Conservation (phyloP, 2,329 filamentous ascomycete species). For the Didymella exigua region DNA sequence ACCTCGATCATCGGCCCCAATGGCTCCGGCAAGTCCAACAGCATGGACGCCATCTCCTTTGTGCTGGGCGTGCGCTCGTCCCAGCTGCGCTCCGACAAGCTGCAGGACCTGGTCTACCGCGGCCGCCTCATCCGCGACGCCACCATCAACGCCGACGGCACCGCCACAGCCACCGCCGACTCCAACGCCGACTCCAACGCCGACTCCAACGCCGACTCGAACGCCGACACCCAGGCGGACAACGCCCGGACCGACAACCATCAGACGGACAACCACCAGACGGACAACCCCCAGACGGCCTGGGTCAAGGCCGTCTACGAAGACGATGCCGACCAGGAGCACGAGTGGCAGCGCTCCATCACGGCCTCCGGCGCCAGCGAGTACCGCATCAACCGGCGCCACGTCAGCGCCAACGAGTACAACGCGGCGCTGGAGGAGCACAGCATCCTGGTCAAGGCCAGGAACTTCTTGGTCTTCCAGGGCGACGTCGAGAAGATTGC, state of each 20-base stretch:
- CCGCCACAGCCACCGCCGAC: constrained; percentile 59
- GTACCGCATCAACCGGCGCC: constrained; percentile 93
- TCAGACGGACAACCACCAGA: constrained; percentile 67
- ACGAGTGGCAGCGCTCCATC: constrained; percentile 94
- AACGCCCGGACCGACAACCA: constrained; percentile 58
- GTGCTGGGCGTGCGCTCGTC: constrained; percentile 98
- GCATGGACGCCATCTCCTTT: constrained; percentile 99
- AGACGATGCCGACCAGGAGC: constrained; percentile 92
- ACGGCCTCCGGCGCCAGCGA: constrained; percentile 87
- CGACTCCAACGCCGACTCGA: constrained; percentile 48
- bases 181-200: constrained; percentile 51
- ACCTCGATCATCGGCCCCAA: constrained; percentile 99
- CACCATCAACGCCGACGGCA: constrained; percentile 89
- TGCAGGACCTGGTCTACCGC: constrained; percentile 94
- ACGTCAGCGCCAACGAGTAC: constrained; percentile 88
- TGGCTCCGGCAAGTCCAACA: constrained; percentile 99
- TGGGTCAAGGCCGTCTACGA: constrained; percentile 99
- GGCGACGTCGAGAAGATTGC: constrained; percentile 98
- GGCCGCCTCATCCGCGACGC: constrained; percentile 91
- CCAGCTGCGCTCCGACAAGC: constrained; percentile 91
- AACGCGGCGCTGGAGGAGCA: constrained; percentile 90
- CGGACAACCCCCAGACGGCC: constrained; percentile 84
- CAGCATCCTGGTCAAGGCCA: constrained; percentile 96
- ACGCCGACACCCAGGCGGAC: constrained; percentile 56
- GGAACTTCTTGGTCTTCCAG: constrained; percentile 98